Evolutionary conservation across 2,329 filamentous ascomycete species (phyloP), one percentile per base, ranked within the genome.

Genomic region (Fusarium veterinarium): DNA sequence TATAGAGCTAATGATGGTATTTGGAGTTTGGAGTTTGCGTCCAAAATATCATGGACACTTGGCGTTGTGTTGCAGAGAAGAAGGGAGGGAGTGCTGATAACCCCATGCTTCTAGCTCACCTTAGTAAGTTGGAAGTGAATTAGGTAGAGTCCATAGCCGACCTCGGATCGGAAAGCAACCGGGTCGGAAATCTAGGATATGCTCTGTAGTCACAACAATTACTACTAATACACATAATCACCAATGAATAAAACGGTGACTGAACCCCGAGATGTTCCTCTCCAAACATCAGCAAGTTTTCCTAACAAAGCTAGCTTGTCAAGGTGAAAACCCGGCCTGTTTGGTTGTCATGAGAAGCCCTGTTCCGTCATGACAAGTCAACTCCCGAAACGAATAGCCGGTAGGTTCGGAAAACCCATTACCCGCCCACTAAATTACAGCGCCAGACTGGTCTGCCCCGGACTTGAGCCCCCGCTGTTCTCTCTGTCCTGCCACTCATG

Each of bases 321-420:
- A 37, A 19, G 42, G n/a, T 41, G 23, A 61, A 33, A 45, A 38
- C 11, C 14, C 23, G 28, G 35, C 28, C 38, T 42, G 40, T 55
- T 28, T 53, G 49, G 40, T 31, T 45, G 60, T 72, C 60, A 69
- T 69, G 65, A 69, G 51, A 46, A 64, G 65, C 30, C 20, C 30
- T 41, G 41, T 40, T 64, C 73, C 60, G 49, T 65, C 75, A 72
- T 70, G 69, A 67, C 66, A 67, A 64, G 58, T 48, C 58, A 77
- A 77, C 69, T 76, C 75, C 75, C 75, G 73, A 75, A 73, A 73
- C 62, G 60, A 77, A 75, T 67, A 77, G 75, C 75, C 75, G 74
- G 67, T 25, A 44, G 20, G 46, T 55, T 59, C 75, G 75, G 75
- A 77, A 77, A 74, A 77, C 75, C 65, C 64, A 75, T 77, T 77